phyloP scores from a whole-genome alignment of 179 eudicot species.

The Gypsophila paniculata region DNA sequence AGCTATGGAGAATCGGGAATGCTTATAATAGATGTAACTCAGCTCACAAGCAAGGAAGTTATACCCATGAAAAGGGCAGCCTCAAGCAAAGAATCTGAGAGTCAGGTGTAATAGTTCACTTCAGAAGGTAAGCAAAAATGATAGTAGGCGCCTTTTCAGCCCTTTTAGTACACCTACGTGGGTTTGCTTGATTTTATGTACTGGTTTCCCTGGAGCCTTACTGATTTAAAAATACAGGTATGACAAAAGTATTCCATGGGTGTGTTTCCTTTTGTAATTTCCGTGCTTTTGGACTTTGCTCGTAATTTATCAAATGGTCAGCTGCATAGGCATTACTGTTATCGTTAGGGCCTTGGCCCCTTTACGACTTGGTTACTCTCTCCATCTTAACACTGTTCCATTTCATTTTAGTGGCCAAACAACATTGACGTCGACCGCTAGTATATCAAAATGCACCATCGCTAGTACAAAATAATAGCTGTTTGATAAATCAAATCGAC shows the following conservation, averaged over 20 bases:
- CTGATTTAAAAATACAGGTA: conserved; percentile 11
- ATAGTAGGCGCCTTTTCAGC: conserved; percentile 13
- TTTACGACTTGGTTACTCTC: not conserved
- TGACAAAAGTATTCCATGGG: conserved; percentile 2
- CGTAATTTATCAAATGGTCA: conserved; percentile 8
- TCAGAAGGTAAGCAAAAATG: conserved; percentile 15
- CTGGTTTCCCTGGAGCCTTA: not conserved
- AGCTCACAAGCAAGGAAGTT: conserved; percentile 38
- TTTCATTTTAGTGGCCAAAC: no score
- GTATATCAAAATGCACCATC: no score
- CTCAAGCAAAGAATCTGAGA: conserved; percentile 38
- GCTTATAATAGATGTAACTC: conserved; percentile 31
- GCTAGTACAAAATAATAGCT: no score
- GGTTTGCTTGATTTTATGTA: conserved; percentile 5
- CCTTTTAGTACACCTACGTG: not conserved
- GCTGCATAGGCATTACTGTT: not conserved
- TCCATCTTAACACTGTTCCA: no score
- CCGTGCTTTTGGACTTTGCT: conserved; percentile 1
- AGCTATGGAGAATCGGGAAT: conserved; percentile 31
- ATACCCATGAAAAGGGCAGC: conserved; percentile 26
- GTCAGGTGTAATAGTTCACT: conserved; percentile 11
- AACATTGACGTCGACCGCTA: no score
- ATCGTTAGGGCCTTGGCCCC: not conserved
- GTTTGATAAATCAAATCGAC: no score
- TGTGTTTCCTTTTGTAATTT: not conserved